phyloP scores from a whole-genome alignment of 192 early-diverging fungal species.

The Allomyces macrogynus region DNA sequence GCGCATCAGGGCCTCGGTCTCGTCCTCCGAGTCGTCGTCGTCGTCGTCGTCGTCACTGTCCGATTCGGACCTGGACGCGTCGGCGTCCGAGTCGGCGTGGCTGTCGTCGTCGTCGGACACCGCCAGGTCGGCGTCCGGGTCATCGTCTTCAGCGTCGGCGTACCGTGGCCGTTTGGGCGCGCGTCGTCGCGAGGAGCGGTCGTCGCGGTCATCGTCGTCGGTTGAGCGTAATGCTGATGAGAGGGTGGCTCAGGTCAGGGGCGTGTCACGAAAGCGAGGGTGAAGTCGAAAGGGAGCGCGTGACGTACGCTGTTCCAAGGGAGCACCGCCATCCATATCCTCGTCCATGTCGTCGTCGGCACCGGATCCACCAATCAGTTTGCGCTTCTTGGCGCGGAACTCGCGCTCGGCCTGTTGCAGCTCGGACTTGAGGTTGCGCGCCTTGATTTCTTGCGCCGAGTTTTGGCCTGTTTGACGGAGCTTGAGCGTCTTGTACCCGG shows the following conservation, averaged over 20 bases:
- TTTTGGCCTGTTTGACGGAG: slow-evolving; percentile 42
- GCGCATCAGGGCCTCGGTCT: slow-evolving; percentile 62
- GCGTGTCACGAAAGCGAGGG: too few relatives aligned
- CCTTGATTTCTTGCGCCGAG: slow-evolving; percentile 29
- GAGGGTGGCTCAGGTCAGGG: too few relatives aligned
- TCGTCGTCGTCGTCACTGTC: slow-evolving; percentile 14
- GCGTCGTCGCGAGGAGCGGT: too few relatives aligned
- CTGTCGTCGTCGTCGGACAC: slow-evolving; percentile 3
- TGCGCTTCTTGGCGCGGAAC: slow-evolving; percentile 29
- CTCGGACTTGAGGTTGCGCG: slow-evolving; percentile 40
- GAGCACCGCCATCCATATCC: slow-evolving; percentile 7
- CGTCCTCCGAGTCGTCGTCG: slow-evolving; percentile 69
- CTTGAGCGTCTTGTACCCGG: slow-evolving; percentile 58
- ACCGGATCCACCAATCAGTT: slow-evolving; percentile 10
- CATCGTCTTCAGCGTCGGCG: neutral
- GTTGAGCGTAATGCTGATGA: too few relatives aligned
- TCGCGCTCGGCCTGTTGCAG: slow-evolving; percentile 41
- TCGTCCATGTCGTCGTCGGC: slow-evolving; percentile 21
- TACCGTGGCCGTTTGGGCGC: too few relatives aligned
- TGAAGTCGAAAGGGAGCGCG: too few relatives aligned
- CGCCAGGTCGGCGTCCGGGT: neutral
- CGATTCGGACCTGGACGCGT: slow-evolving; percentile 8
- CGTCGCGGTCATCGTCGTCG: too few relatives aligned
- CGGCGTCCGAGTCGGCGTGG: slow-evolving; percentile 1
- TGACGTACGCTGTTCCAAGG: too few relatives aligned